These are phyloP conservation scores for Globisporangium nodosum DNA, from an alignment of 352 stramenopile species.

Conservation along the genomic window DNA sequence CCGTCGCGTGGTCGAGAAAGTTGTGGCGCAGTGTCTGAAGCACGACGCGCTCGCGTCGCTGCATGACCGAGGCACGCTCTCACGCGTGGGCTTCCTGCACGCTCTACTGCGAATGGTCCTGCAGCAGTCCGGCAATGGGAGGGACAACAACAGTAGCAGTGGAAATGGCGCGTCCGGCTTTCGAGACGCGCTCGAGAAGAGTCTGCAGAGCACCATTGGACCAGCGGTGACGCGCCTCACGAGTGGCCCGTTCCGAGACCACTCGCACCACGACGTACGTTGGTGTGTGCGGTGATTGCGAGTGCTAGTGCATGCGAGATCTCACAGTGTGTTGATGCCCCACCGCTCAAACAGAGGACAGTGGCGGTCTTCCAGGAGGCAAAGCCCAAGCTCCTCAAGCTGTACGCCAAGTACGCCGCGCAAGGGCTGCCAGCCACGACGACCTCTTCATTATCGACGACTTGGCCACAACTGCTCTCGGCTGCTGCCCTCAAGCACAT, in stretches of 20 bases:
- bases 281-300: neutral
- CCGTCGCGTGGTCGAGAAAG: slow-evolving; percentile 27
- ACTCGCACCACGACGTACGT: slow-evolving; percentile 67
- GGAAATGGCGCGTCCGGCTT: neutral
- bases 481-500: slow-evolving; percentile 45
- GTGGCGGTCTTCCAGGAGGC: slow-evolving; percentile 63
- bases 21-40: slow-evolving; percentile 28
- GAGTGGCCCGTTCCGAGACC: slow-evolving; percentile 63
- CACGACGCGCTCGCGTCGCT: slow-evolving; percentile 40
- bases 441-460: slow-evolving; percentile 9
- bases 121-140: slow-evolving; percentile 6
- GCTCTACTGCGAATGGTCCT: slow-evolving; percentile 43
- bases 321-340: neutral
- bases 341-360: slow-evolving; percentile 34
- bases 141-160: slow-evolving; percentile 4
- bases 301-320: neutral
- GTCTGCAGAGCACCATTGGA: slow-evolving; percentile 34
- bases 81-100: slow-evolving; percentile 68
- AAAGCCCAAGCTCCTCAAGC: slow-evolving; percentile 65
- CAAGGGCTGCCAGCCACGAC: slow-evolving; percentile 8
- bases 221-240: slow-evolving; percentile 56
- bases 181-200: slow-evolving; percentile 34
- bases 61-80: slow-evolving; percentile 45
- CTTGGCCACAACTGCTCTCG: slow-evolving; percentile 47
- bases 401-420: slow-evolving; percentile 61